These are phyloP conservation scores for Angomonas deanei DNA, from an alignment of 208 protist genomes.

Conservation along the genomic window DNA sequence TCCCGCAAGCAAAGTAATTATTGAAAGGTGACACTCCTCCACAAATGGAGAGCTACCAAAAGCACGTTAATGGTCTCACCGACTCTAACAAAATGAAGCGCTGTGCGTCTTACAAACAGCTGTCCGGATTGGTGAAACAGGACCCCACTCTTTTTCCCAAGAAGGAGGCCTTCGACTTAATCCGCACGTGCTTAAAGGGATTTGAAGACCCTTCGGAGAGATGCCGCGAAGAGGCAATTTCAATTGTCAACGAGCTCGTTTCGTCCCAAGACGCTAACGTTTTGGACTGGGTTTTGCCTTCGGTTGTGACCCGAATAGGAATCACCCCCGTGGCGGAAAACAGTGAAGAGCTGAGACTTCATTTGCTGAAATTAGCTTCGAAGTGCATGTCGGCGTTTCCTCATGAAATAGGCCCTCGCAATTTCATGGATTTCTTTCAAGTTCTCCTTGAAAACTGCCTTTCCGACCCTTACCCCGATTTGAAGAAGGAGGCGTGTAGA, in stretches of 20 bases:
- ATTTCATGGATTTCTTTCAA: constrained; percentile 87
- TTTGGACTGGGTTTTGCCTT: constrained; percentile 87
- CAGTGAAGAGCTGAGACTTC: constrained; percentile 77
- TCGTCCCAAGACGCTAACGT: constrained; percentile 37
- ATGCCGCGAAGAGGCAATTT: constrained; percentile 68
- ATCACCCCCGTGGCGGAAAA: constrained; percentile 62
- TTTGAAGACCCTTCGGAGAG: constrained; percentile 79
- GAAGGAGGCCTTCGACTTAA: constrained; percentile 48
- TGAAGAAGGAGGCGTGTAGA: constrained; percentile 83
- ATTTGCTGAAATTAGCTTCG: constrained; percentile 48
- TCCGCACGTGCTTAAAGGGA: constrained; percentile 51
- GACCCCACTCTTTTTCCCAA: constrained; percentile 8
- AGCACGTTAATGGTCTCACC: constrained; percentile 69
- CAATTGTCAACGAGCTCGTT: constrained; percentile 35
- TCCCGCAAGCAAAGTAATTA: background rate
- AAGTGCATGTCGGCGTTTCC: constrained; percentile 81
- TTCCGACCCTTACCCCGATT: constrained; percentile 64
- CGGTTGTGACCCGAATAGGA: constrained; percentile 78
- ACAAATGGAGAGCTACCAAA: constrained; percentile 74
- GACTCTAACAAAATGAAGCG: constrained; percentile 65
- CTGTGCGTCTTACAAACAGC: constrained; percentile 51
- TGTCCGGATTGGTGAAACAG: constrained; percentile 32
- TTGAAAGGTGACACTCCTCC: too few species aligned
- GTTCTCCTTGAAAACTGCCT: constrained; percentile 84
- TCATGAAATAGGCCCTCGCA: constrained; percentile 78